Evolutionary conservation across 345 rosid species (phyloP).

Genomic region (Capsella bursapastoris): DNA sequence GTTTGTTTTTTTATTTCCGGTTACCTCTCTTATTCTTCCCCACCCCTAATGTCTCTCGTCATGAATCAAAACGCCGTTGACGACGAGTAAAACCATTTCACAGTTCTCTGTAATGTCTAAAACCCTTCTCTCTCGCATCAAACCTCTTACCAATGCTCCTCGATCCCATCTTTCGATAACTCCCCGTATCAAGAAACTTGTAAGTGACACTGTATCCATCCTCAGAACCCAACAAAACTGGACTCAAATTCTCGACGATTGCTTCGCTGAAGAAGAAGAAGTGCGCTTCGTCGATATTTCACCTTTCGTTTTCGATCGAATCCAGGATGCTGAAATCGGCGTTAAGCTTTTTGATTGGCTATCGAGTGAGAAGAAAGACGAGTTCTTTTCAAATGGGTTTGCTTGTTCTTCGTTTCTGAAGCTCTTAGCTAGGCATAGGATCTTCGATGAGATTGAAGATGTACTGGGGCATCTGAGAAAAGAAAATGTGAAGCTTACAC

Average conservation of each 20-base stretch:
- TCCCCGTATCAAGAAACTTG: slow-evolving; percentile 49
- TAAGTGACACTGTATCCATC: slow-evolving; percentile 55
- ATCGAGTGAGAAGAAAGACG: slow-evolving; percentile 41
- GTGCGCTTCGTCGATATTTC: slow-evolving; percentile 58
- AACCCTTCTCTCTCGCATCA: slow-evolving; percentile 70
- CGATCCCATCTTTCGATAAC: slow-evolving; percentile 47
- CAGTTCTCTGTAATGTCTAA: slow-evolving; percentile 62
- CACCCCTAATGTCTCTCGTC: slow-evolving; percentile 4
- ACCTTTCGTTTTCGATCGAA: slow-evolving; percentile 66
- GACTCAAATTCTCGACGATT: slow-evolving; percentile 50
- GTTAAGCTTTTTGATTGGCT: slow-evolving; percentile 67
- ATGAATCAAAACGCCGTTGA: slow-evolving; percentile 28
- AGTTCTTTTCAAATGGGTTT: slow-evolving; percentile 48
- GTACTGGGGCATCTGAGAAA: slow-evolving; percentile 52
- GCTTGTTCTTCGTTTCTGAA: slow-evolving; percentile 76
- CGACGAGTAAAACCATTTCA: slow-evolving; percentile 9
- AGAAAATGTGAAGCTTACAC: slow-evolving; percentile 54
- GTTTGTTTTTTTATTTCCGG: not conserved
- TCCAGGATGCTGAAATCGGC: slow-evolving; percentile 65
- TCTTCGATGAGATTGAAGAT: slow-evolving; percentile 56
- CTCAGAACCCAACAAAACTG: slow-evolving; percentile 61
- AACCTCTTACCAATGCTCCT: slow-evolving; percentile 52
- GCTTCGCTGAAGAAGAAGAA: slow-evolving; percentile 47
- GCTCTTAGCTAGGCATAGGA: slow-evolving; percentile 64
- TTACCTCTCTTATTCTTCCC: not conserved